Evolutionary conservation across 1,284 basidiomycete genomes (phyloP), one percentile per base, ranked within the genome.

Genomic region (Ustilago sp.): DNA sequence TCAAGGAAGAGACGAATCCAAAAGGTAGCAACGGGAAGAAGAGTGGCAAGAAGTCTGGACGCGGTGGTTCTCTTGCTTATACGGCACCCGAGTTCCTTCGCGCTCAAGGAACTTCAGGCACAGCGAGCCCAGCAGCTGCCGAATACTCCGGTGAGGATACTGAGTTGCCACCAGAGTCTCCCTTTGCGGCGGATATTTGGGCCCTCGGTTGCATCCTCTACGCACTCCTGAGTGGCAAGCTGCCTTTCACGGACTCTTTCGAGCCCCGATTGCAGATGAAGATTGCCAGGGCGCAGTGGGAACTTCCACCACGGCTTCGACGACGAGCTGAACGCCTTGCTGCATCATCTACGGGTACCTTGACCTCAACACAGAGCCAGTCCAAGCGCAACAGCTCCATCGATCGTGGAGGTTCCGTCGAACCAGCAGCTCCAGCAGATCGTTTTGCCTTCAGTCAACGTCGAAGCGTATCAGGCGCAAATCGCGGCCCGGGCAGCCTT

Each of bases 111-210:
- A 67, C 48, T 19, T 57, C 65, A 38, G 67, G 65, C 28, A 41
- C 66, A 1, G 56, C 66, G n/a, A 70, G 64, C 23, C 68, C 75
- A 12, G 28, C 55, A 13, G 38, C 60, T 19, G 63, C 41, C 41
- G 68, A 64, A 4, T 32, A 54, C 1, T 38, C 57, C 28, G 39
- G 52, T 8, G 53, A 63, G 12, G 65, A 65, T 0, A 52, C 13
- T 23, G 68, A 63, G 11, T 19, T 66, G 64, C 48, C 53, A 19
- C 50, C 57, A 28, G 63, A 68, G 50, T 78, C 80, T 2, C 81
- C 81, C 28, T 83, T 72, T 56, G 80, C 81, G 12, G 64, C 69
- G 13, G 82, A 83, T 54, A 82, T 82, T 77, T 83, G 82, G 82
- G 79, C 80, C 8, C 61, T 82, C 9, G 82, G 82, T 28, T 83